phyloP scores from a whole-genome alignment of 2,329 filamentous ascomycete genomes.

The Penicillium italicum region DNA sequence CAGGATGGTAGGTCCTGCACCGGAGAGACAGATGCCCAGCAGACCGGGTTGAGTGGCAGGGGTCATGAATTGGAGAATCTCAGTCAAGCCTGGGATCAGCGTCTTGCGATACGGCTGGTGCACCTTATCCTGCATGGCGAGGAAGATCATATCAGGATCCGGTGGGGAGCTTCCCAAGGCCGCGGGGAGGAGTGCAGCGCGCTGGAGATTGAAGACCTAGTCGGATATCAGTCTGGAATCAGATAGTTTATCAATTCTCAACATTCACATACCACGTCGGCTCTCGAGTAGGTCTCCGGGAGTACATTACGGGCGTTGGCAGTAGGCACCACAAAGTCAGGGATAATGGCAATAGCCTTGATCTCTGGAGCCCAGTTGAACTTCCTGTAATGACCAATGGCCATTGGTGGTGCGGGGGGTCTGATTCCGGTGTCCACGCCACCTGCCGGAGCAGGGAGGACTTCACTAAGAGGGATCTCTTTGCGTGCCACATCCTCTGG shows the following conservation, averaged over 20 bases:
- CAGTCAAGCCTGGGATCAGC: conserved; percentile 84
- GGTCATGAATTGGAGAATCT: conserved; percentile 88
- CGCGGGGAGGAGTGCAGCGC: conserved; percentile 84
- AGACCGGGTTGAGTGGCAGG: conserved; percentile 82
- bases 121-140: conserved; percentile 97
- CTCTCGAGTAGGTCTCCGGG: conserved; percentile 71
- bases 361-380: conserved; percentile 93
- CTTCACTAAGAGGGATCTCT: conserved; percentile 92
- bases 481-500: conserved; percentile 84
- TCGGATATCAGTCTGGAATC: conserved; percentile 1
- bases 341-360: conserved; percentile 95
- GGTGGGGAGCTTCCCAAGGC: conserved; percentile 86
- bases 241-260: neutral
- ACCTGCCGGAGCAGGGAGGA: conserved; percentile 83
- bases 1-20: conserved; percentile 90
- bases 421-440: conserved; percentile 83
- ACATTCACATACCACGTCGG: conserved; percentile 67
- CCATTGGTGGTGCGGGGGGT: conserved; percentile 82
- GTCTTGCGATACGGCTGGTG: conserved; percentile 94
- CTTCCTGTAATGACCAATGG: conserved; percentile 94
- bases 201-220: conserved; percentile 80
- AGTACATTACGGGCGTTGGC: conserved; percentile 84
- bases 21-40: conserved; percentile 89
- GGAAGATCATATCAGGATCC: conserved; percentile 88
- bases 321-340: conserved; percentile 92